Base-by-base conservation (phyloP, 2,329 filamentous ascomycete species). In the Fonsecaea pedrosoi region DNA sequence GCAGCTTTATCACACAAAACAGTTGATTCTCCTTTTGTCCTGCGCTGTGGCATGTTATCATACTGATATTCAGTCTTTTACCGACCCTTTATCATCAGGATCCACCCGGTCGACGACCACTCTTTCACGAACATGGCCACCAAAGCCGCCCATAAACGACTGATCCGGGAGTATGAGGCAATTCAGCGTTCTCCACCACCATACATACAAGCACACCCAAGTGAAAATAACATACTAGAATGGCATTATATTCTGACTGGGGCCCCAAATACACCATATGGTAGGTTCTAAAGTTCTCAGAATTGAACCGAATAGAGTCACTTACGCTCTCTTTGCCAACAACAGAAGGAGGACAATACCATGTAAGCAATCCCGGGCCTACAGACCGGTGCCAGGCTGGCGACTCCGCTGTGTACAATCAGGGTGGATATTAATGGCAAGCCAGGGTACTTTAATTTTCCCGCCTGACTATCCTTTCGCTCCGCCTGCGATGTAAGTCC, bases 381-480 rank as follows among this genome's bases (percentile, higher is more conserved):
- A 5, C 9, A 21, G 21, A 13, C 18, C 45, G 25, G 21, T 30
- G 18, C 4, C 9, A 30, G 4, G 45, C 25, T 13, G 21, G 45
- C 18, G 21, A 15, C 30, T 18, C 9, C 18, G 10, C 18, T 25
- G 21, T 13, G 12, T 13, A 12, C 45, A 50, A 25, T 30, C 9
- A 9, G 12, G 45, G 45, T 50, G 45, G 45, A 50, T 50, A 50
- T 25, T 50, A 30, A 50, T 13, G 21, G 45, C 3, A 9, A 30
- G 18, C 13, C 45, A 50, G 59, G 95, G 95, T 56, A 97, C 94
- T 1, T 85, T 99, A 59, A 89, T 96, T 71, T 99, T 99, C 79
- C 95, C 95, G 15, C 87, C 94, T 8, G 94, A 97, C 83, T 99
- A 99, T 78, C 95, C 95, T 32, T 99, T 97, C 80, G 94, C 94